These are phyloP conservation scores for Hypoxylon sp. DNA, from an alignment of 2,329 filamentous ascomycete species.

Conservation along the genomic window DNA sequence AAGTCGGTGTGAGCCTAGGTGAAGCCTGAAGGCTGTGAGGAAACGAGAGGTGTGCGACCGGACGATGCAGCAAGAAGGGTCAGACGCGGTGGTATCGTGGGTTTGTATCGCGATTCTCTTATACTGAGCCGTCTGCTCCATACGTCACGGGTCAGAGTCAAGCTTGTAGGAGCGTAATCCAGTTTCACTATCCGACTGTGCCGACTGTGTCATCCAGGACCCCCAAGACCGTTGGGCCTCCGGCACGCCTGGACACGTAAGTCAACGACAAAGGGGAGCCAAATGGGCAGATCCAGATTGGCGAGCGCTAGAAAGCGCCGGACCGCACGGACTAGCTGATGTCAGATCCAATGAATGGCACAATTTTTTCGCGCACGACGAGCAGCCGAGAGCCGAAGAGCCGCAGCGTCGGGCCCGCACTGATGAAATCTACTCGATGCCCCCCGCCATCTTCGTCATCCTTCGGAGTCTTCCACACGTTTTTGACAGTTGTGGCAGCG, in stretches of 20 bases:
- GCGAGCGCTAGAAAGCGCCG: slow-evolving; percentile 16
- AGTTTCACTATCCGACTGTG: slow-evolving; percentile 17
- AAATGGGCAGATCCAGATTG: slow-evolving; percentile 15
- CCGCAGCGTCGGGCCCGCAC: slow-evolving; percentile 23
- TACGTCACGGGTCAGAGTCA: slow-evolving; percentile 28
- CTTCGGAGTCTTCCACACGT: neutral
- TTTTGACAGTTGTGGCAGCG: no score
- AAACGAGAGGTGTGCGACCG: slow-evolving; percentile 12
- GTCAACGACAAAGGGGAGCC: neutral
- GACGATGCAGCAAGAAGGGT: slow-evolving; percentile 2
- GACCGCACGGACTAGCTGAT: slow-evolving; percentile 14
- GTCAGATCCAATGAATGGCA: slow-evolving; percentile 11
- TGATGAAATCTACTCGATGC: slow-evolving; percentile 26
- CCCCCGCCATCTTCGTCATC: slow-evolving; percentile 25
- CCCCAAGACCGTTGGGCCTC: no score
- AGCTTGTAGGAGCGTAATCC: slow-evolving; percentile 9
- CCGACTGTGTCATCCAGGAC: slow-evolving; percentile 28
- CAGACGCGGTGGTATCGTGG: neutral
- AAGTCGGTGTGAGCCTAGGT: neutral
- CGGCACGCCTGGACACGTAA: slow-evolving; percentile 6
- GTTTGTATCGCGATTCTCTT: slow-evolving; percentile 10
- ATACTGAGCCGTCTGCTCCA: slow-evolving; percentile 27
- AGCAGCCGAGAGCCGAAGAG: slow-evolving; percentile 23
- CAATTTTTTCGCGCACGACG: slow-evolving; percentile 10
- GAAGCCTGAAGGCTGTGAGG: neutral